Percentiles rank a stretch among this genome's conserved stretches.
These are phyloP conservation scores for Phytophthora agathidicida DNA, from an alignment of 352 stramenopile species.

Conservation along the genomic window DNA sequence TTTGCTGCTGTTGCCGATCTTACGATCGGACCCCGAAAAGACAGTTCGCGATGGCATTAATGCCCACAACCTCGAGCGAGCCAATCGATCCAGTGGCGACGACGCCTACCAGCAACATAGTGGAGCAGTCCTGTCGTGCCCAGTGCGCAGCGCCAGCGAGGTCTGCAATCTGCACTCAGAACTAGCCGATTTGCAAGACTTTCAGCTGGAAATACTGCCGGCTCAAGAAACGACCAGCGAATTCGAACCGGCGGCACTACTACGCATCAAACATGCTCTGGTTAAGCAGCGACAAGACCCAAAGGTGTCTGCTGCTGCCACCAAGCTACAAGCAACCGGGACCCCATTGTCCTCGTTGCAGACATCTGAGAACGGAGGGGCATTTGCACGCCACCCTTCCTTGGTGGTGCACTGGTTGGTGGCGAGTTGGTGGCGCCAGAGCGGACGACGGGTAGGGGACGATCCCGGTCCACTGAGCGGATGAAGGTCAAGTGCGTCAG, in stretches of 20 bases:
- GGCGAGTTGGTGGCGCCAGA: slow-evolving; percentile 18
- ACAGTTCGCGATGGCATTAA: slow-evolving; percentile 9
- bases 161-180: slow-evolving; percentile 2
- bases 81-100: slow-evolving; percentile 6
- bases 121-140: no score
- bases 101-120: no score
- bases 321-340: no score
- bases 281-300: no score
- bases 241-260: slow-evolving; percentile 7
- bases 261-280: no score
- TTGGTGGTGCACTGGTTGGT: no score
- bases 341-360: no score
- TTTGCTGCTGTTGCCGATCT: slow-evolving; percentile 12
- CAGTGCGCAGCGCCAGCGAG: not conserved
- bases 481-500: slow-evolving; percentile 7
- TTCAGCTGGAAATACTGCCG: not conserved
- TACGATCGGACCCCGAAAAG: slow-evolving; percentile 19
- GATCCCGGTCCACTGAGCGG: slow-evolving; percentile 4
- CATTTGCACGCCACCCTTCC: no score
- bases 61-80: not conserved
- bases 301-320: no score
- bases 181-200: slow-evolving; percentile 10
- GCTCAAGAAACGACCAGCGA: slow-evolving; percentile 15
- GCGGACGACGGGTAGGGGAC: slow-evolving; percentile 18
- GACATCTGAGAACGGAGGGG: no score